These are phyloP conservation scores for Suillus sp. DNA, from an alignment of 768 basidiomycete species.

Conservation along the genomic window DNA sequence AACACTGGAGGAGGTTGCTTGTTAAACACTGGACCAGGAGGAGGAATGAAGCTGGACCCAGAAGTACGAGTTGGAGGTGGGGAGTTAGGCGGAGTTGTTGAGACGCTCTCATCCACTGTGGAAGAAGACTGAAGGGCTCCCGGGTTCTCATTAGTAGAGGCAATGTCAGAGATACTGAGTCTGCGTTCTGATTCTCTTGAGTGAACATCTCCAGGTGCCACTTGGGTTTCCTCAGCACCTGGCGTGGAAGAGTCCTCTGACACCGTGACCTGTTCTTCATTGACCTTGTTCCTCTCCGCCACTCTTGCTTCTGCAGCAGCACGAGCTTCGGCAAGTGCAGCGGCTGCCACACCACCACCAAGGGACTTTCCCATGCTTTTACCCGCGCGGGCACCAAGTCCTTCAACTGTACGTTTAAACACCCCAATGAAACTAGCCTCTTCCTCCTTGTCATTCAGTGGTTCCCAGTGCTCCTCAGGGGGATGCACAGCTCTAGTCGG, in stretches of 20 bases:
- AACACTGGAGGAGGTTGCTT: conserved; percentile 44
- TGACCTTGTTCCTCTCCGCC: conserved; percentile 60
- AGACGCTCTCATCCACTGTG: conserved; percentile 39
- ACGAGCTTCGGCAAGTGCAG: conserved; percentile 66
- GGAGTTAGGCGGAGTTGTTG: conserved; percentile 61
- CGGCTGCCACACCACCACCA: conserved; percentile 53
- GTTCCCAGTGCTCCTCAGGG: conserved; percentile 23
- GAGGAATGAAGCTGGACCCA: conserved; percentile 33
- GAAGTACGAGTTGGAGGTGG: conserved; percentile 40
- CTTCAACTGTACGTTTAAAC: conserved; percentile 74
- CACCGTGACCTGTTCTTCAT: conserved; percentile 29
- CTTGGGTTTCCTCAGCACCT: conserved; percentile 4
- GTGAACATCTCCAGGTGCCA: conserved; percentile 14
- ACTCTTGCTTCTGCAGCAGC: conserved; percentile 69
- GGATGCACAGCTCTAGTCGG: conserved; percentile 10
- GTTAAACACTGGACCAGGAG: conserved; percentile 58
- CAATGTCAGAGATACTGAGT: conserved; percentile 66
- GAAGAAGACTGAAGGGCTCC: conserved; percentile 23
- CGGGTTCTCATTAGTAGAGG: conserved; percentile 39
- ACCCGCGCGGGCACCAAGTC: conserved; percentile 56
- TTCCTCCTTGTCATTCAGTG: conserved; percentile 27
- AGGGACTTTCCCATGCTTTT: conserved; percentile 66
- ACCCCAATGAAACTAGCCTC: conserved; percentile 58
- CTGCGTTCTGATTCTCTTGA: conserved; percentile 33
- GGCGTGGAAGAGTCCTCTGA: conserved; percentile 30